Evolutionary conservation across 2,329 filamentous ascomycete genomes (phyloP), one percentile per base, ranked within the genome.

Genomic region (Colletotrichum kahawae): DNA sequence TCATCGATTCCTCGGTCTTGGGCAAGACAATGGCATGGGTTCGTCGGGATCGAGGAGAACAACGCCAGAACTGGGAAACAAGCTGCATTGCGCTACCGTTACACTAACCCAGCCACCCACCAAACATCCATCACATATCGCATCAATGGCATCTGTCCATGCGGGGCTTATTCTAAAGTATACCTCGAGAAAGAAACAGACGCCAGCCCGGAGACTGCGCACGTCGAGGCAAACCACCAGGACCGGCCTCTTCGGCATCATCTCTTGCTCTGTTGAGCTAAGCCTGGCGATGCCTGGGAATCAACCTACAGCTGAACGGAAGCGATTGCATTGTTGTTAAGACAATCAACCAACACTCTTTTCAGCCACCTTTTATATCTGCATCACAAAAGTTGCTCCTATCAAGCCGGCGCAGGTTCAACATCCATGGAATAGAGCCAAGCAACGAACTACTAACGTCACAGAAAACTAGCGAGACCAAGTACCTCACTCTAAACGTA

Each of bases 401-500:
- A 51, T 13, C n/a, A 24, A 51, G n/a, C 48, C 9, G 4, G 48
- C 9, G 48, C 9, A 24, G 48, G n/a, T 13, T 51, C 5, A 4
- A 24, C n/a, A 24, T 13, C 48, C 48, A 51, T 13, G 48, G 16
- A 9, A 24, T 54, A 2, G n/a, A 54, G 48, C 27, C 54, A 57
- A 57, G 24, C 24, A 18, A 31, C 3, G 27, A 31, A 57, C 0
- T 10, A 48, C 7, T 0, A 31, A 31, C 6, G 2, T 18, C 59
- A 62, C 18, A 8, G 21, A 2, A 16, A 14, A 9, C 6, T 10
- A 33, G 2, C 10, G 21, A 10, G 21, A n/a, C 33, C 16, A 10
- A 16, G 29, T 12, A 27, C 13, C 7, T 48, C 59, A 63, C 21
- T 63, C 33, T 43, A 43, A 63, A 75, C 73, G 69, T 75, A 57